Evolutionary conservation across 1,284 basidiomycete species (phyloP).

Genomic region (Schizophyllum commune): DNA sequence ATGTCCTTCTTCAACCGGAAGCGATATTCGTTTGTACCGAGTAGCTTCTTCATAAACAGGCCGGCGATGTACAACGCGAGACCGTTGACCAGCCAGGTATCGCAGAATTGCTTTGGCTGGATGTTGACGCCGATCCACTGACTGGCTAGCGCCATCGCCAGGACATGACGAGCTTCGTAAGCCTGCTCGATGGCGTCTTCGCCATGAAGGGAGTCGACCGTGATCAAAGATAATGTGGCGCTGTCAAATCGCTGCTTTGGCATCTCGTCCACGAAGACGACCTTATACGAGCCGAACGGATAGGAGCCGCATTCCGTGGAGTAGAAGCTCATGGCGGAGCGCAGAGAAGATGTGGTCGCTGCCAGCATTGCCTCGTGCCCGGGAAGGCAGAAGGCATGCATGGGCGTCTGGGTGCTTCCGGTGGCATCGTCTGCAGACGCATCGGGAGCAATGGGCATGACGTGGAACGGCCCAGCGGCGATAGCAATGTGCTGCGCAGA

Average conservation of each 20-base stretch:
- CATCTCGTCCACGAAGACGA: slow-evolving; percentile 93
- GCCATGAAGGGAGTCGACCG: slow-evolving; percentile 81
- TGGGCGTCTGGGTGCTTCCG: slow-evolving; percentile 67
- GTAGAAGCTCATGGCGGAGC: slow-evolving; percentile 89
- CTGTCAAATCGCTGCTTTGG: slow-evolving; percentile 75
- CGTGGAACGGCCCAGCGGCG: slow-evolving; percentile 90
- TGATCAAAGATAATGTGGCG: slow-evolving; percentile 78
- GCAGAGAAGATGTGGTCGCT: slow-evolving; percentile 70
- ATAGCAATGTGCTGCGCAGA: slow-evolving; percentile 96
- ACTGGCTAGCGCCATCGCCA: slow-evolving; percentile 85
- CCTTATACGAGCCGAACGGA: slow-evolving; percentile 91
- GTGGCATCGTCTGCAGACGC: slow-evolving; percentile 48
- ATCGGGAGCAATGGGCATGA: slow-evolving; percentile 58
- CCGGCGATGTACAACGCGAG: slow-evolving; percentile 88
- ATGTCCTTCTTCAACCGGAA: slow-evolving; percentile 96
- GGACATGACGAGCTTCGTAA: slow-evolving; percentile 80
- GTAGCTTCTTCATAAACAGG: slow-evolving; percentile 78
- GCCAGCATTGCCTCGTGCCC: slow-evolving; percentile 71
- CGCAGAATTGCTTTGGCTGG: slow-evolving; percentile 89
- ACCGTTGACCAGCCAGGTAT: slow-evolving; percentile 94
- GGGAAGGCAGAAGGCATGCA: slow-evolving; percentile 91
- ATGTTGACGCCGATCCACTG: slow-evolving; percentile 99
- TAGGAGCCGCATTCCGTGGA: slow-evolving; percentile 93
- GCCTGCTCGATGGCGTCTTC: slow-evolving; percentile 92
- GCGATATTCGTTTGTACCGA: slow-evolving; percentile 97